These are phyloP conservation scores for Trichothecium sympodiale DNA, from an alignment of 2,329 filamentous ascomycete genomes.

Conservation along the genomic window DNA sequence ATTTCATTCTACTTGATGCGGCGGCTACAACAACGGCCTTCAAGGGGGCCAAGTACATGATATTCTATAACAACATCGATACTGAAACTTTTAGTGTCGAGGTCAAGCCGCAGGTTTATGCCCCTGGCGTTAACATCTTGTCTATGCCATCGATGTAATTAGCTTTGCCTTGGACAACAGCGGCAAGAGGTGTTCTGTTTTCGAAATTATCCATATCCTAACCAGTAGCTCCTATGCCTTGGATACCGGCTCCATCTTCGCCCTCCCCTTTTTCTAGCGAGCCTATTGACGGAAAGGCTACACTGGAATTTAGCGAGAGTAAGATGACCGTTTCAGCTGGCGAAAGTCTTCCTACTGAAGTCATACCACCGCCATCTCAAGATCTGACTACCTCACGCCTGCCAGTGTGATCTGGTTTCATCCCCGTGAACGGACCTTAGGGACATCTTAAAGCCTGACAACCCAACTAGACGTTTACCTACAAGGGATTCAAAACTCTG, in stretches of 20 bases:
- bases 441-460: slow-evolving; percentile 20
- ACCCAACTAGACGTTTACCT: too few species aligned
- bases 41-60: slow-evolving; percentile 47
- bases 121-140: slow-evolving; percentile 45
- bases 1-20: too few species aligned
- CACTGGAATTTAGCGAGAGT: slow-evolving; percentile 27
- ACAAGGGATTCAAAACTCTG: too few species aligned
- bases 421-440: slow-evolving; percentile 26
- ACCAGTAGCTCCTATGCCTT: slow-evolving; percentile 43
- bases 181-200: slow-evolving; percentile 40
- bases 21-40: too few species aligned
- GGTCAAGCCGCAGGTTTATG: slow-evolving; percentile 43
- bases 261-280: slow-evolving; percentile 34
- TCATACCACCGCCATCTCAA: slow-evolving; percentile 22
- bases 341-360: slow-evolving; percentile 32
- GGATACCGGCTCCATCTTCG: slow-evolving; percentile 18
- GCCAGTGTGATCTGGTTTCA: slow-evolving; percentile 31
- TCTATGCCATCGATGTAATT: too few species aligned
- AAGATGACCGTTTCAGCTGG: slow-evolving; percentile 31
- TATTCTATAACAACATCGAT: slow-evolving; percentile 47
- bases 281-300: slow-evolving; percentile 27
- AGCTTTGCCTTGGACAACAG: slow-evolving; percentile 55
- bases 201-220: slow-evolving; percentile 37
- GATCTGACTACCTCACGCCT: slow-evolving; percentile 17
- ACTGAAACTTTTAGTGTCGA: slow-evolving; percentile 24